These are phyloP conservation scores for Trichoderma atrobrunneum DNA, from an alignment of 2,329 filamentous ascomycete species.

Conservation along the genomic window DNA sequence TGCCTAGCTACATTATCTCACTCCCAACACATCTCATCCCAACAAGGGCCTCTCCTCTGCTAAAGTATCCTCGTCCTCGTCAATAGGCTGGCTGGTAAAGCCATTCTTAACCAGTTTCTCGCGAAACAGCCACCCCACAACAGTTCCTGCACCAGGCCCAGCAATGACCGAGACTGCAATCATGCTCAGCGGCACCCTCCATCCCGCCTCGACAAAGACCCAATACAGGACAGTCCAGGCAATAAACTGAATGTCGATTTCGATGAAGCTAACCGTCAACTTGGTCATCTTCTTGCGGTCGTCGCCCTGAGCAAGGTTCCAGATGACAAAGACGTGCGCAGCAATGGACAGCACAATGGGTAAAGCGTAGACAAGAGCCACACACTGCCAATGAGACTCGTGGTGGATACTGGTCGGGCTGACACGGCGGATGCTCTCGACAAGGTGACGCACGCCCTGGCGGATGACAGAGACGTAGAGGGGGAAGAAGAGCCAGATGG, in stretches of 20 bases:
- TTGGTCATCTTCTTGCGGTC: conserved; percentile 51
- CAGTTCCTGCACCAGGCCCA: conserved; percentile 40
- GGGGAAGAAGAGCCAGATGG: conserved; percentile 53
- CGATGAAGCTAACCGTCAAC: conserved; percentile 44
- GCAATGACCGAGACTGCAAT: conserved; percentile 31
- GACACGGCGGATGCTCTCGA: conserved; percentile 27
- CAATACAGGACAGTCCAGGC: conserved; percentile 51
- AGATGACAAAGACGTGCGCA: conserved; percentile 43
- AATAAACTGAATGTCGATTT: conserved; percentile 46
- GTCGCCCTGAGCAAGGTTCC: conserved; percentile 32
- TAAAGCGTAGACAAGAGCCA: conserved; percentile 44
- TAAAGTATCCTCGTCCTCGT: conserved; percentile 16
- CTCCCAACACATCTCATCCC: conserved; percentile 17
- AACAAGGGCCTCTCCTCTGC: conserved; percentile 37
- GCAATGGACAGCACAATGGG: conserved; percentile 44
- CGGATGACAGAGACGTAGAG: conserved; percentile 47
- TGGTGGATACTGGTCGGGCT: conserved; percentile 39
- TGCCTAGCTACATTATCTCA: background rate
- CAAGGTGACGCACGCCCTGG: conserved; percentile 32
- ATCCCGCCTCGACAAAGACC: conserved; percentile 51
- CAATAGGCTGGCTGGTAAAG: conserved; percentile 17
- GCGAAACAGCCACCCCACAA: conserved; percentile 40
- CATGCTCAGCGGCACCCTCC: conserved; percentile 37
- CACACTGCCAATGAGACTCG: conserved; percentile 39
- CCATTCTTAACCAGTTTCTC: conserved; percentile 35